Evolutionary conservation across 2,329 filamentous ascomycete genomes (phyloP).

Genomic region (Xylaria polymorpha): DNA sequence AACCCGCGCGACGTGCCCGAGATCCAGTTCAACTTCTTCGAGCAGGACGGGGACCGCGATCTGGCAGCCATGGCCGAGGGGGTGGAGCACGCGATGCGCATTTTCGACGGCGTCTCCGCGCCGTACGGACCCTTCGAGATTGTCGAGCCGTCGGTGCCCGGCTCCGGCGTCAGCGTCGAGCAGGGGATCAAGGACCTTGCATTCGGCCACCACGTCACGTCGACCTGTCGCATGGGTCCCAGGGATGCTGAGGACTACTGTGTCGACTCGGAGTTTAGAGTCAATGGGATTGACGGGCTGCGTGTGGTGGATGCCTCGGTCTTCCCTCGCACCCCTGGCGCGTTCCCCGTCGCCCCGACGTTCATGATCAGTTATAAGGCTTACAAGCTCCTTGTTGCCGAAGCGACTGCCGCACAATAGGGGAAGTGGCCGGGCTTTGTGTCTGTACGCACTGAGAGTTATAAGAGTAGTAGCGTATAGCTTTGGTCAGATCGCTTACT

Average conservation of each 20-base stretch:
- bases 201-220: background rate
- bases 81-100: slow-evolving; percentile 5
- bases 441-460: background rate
- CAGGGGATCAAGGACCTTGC: slow-evolving; percentile 1
- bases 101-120: background rate
- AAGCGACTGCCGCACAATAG: background rate
- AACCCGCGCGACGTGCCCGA: slow-evolving; percentile 16
- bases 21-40: slow-evolving; percentile 27
- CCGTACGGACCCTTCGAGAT: slow-evolving; percentile 1
- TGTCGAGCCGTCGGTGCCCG: background rate
- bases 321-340: slow-evolving; percentile 57
- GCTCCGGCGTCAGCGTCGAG: background rate
- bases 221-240: slow-evolving; percentile 2
- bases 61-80: background rate
- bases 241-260: slow-evolving; percentile 1
- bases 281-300: slow-evolving; percentile 61
- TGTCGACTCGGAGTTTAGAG: slow-evolving; percentile 40
- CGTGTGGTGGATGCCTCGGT: slow-evolving; percentile 67
- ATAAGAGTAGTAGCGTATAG: background rate
- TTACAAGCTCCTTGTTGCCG: slow-evolving; percentile 59
- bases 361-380: slow-evolving; percentile 69
- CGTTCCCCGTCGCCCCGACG: slow-evolving; percentile 52
- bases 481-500: background rate
- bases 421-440: background rate
- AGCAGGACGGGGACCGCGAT: background rate